Percentiles rank a stretch among this genome's conserved stretches.
These are phyloP conservation scores for Camelina sativa DNA, from an alignment of 345 rosid species.

Conservation along the genomic window DNA sequence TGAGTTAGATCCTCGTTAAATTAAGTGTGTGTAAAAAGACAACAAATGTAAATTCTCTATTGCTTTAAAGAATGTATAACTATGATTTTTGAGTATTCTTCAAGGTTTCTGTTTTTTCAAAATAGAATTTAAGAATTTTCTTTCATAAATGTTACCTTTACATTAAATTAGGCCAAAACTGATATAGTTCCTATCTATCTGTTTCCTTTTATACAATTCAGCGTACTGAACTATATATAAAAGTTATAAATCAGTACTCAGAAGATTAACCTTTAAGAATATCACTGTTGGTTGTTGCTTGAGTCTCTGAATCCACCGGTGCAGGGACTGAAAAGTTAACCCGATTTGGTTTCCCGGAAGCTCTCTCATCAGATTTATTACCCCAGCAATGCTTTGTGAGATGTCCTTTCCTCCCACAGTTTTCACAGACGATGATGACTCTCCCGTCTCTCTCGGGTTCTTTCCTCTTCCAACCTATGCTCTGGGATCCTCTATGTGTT, in stretches of 20 bases:
- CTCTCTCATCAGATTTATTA: slow-evolving; percentile 48
- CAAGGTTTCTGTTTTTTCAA: neutral
- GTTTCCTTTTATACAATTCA: neutral
- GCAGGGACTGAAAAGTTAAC: slow-evolving; percentile 25
- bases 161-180: slow-evolving; percentile 1
- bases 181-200: neutral
- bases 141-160: slow-evolving; percentile 9
- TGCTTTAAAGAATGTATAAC: neutral
- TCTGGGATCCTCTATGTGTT: slow-evolving; percentile 37
- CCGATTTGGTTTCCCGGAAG: slow-evolving; percentile 30
- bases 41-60: neutral
- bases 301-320: slow-evolving; percentile 33
- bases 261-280: neutral
- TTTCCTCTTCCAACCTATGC: slow-evolving; percentile 47
- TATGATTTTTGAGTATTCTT: neutral
- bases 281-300: slow-evolving; percentile 25
- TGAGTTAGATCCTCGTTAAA: neutral
- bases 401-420: slow-evolving; percentile 77
- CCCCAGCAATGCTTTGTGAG: slow-evolving; percentile 52
- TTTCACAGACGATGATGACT: slow-evolving; percentile 47
- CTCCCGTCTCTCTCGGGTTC: slow-evolving; percentile 47
- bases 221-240: neutral
- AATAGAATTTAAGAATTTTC: neutral
- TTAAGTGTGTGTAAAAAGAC: neutral
- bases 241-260: slow-evolving; percentile 5